Evolutionary conservation across 192 early-diverging fungal species (phyloP).

Genomic region (Linnemannia zychae): DNA sequence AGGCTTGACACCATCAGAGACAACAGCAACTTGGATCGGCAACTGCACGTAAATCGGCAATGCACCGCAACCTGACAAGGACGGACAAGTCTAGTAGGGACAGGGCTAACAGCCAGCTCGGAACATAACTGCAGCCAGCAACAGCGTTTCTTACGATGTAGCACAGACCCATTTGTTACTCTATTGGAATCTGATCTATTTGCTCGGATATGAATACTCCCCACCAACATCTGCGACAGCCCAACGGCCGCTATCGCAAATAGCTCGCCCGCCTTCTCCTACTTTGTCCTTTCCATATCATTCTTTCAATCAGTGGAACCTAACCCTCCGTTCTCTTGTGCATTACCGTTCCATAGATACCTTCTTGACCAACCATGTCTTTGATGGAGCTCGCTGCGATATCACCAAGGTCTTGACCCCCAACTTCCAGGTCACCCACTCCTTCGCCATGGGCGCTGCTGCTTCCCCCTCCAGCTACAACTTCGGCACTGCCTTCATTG

Average conservation of each 20-base stretch:
- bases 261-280: neutral
- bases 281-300: neutral
- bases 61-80: neutral
- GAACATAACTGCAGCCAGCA: neutral
- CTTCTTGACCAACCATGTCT: slow-evolving; percentile 87
- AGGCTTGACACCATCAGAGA: neutral
- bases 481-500: slow-evolving; percentile 90
- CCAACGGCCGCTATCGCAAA: neutral
- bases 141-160: neutral
- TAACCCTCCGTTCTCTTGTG: neutral
- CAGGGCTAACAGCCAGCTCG: neutral
- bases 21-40: neutral
- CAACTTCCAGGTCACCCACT: slow-evolving; percentile 96
- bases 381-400: slow-evolving; percentile 96
- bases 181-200: neutral
- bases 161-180: neutral
- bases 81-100: neutral
- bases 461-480: slow-evolving; percentile 89
- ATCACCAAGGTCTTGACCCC: slow-evolving; percentile 91
- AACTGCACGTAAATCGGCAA: neutral
- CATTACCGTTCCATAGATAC: slow-evolving; percentile 63
- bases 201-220: neutral
- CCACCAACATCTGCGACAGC: neutral
- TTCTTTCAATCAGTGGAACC: neutral
- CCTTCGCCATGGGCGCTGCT: slow-evolving; percentile 87